phyloP scores from a whole-genome alignment of 2,329 filamentous ascomycete species.

The Fusarium albidum region DNA sequence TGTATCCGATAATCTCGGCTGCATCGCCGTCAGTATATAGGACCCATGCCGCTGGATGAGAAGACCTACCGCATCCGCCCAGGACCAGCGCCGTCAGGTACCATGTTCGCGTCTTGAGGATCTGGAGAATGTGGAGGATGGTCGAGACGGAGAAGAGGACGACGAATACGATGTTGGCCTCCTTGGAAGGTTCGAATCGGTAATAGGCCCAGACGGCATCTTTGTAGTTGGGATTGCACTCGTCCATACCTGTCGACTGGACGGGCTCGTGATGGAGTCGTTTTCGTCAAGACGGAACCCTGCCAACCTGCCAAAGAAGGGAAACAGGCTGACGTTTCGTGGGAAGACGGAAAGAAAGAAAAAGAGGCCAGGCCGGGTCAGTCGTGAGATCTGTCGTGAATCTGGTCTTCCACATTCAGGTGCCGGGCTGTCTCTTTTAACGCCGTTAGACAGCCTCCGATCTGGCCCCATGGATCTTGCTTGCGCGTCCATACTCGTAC shows the following conservation, averaged over 20 bases:
- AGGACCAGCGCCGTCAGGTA: slow-evolving; percentile 37
- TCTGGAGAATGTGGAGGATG: slow-evolving; percentile 35
- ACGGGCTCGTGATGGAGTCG: background rate
- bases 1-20: slow-evolving; percentile 49
- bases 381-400: background rate
- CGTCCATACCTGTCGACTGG: slow-evolving; percentile 7
- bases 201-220: slow-evolving; percentile 37
- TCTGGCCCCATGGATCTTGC: background rate
- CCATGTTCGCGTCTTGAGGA: slow-evolving; percentile 38
- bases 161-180: slow-evolving; percentile 32
- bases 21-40: background rate
- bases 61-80: slow-evolving; percentile 34
- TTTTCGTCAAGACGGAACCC: background rate
- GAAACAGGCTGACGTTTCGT: background rate
- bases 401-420: too few species aligned
- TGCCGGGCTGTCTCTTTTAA: background rate
- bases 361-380: background rate
- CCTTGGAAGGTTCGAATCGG: slow-evolving; percentile 36
- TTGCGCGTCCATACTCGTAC: slow-evolving; percentile 10
- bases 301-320: background rate
- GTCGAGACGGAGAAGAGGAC: slow-evolving; percentile 36
- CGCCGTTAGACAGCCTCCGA: too few species aligned
- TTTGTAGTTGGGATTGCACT: slow-evolving; percentile 35
- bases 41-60: background rate
- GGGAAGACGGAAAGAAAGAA: background rate